Evolutionary conservation across 345 rosid genomes (phyloP).

Genomic region (Microcos paniculata): DNA sequence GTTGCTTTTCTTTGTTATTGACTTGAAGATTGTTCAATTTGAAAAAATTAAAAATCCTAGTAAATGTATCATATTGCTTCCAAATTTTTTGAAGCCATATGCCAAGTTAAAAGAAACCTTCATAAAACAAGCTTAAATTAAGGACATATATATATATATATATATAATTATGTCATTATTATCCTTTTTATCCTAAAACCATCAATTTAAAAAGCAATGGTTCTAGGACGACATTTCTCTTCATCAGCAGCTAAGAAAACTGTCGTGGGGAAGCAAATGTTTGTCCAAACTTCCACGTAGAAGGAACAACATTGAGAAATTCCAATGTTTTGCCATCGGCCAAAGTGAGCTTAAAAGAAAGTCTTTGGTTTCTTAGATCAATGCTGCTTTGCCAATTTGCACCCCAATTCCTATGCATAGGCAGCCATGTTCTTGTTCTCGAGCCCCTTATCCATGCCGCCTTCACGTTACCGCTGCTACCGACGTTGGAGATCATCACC

Average conservation of each 20-base stretch:
- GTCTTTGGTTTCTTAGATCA: slow-evolving; percentile 50
- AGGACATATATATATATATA: too few relatives aligned
- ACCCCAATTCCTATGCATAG: slow-evolving; percentile 73
- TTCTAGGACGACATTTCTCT: not conserved
- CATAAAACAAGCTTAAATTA: too few relatives aligned
- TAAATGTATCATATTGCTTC: too few relatives aligned
- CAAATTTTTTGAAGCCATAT: too few relatives aligned
- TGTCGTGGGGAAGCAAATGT: slow-evolving; percentile 64
- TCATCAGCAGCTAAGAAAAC: slow-evolving; percentile 26
- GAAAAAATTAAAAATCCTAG: too few relatives aligned
- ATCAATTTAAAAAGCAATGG: not conserved
- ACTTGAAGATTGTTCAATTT: too few relatives aligned
- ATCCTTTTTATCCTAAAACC: not conserved
- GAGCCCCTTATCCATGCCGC: slow-evolving; percentile 72
- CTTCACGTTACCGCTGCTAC: slow-evolving; percentile 64
- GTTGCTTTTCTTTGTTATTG: too few relatives aligned
- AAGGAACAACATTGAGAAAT: slow-evolving; percentile 61
- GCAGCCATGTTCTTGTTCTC: slow-evolving; percentile 47
- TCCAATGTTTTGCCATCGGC: slow-evolving; percentile 46
- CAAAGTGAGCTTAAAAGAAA: slow-evolving; percentile 62
- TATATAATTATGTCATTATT: not conserved
- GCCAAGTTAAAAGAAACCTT: too few relatives aligned
- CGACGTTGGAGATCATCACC: slow-evolving; percentile 76
- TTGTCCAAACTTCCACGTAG: slow-evolving; percentile 72
- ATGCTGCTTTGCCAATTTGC: slow-evolving; percentile 73